Evolutionary conservation across 2,329 filamentous ascomycete species (phyloP).

Genomic region (Monosporascus sp.): DNA sequence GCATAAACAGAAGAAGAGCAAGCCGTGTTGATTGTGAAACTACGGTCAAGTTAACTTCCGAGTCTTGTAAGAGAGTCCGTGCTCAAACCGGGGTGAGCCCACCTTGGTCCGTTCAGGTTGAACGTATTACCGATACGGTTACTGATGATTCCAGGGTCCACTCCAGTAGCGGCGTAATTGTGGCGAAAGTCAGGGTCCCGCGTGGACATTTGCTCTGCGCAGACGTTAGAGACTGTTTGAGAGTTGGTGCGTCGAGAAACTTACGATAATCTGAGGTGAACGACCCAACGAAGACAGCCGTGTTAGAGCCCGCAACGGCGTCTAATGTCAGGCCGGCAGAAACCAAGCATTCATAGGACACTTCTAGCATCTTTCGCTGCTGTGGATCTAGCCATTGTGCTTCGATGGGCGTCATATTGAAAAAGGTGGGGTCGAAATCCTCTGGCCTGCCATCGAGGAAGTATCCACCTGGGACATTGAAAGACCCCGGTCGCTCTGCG

Average conservation of each 20-base stretch:
- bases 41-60: neutral
- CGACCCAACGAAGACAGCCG: constrained; percentile 21
- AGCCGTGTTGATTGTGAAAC: constrained; percentile 28
- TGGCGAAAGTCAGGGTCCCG: constrained; percentile 21
- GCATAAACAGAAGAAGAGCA: constrained; percentile 33
- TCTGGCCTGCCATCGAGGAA: constrained; percentile 16
- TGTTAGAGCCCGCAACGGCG: constrained; percentile 20
- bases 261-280: constrained; percentile 20
- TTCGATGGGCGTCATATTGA: constrained; percentile 34
- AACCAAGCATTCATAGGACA: constrained; percentile 38
- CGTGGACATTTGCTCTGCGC: constrained; percentile 19
- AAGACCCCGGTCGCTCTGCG: constrained; percentile 17
- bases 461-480: constrained; percentile 18
- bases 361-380: constrained; percentile 35
- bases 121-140: constrained; percentile 35
- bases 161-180: constrained; percentile 26
- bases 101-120: constrained; percentile 30
- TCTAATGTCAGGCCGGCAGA: constrained; percentile 29
- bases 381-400: constrained; percentile 38
- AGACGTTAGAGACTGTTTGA: neutral
- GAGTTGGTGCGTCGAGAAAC: constrained; percentile 6
- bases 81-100: neutral
- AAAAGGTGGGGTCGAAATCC: constrained; percentile 31
- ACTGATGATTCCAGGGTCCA: constrained; percentile 30
- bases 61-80: constrained; percentile 4